Evolutionary conservation across 208 protist species (phyloP).

Genomic region (Leishmania arabica): DNA sequence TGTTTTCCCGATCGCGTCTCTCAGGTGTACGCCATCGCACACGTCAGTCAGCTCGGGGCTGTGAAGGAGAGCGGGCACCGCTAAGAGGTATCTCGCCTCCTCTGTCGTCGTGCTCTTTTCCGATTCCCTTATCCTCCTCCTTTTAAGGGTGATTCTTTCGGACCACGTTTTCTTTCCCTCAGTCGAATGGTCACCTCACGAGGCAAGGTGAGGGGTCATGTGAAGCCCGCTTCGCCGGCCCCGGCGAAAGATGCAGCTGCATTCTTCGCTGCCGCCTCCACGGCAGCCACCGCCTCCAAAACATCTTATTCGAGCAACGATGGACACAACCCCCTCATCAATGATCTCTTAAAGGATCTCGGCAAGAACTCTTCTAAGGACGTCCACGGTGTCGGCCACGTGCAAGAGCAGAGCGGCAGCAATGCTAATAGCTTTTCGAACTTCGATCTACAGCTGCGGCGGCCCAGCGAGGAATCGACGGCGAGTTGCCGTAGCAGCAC

Average conservation of each 20-base stretch:
- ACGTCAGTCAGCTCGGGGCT: background rate
- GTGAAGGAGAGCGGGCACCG: background rate
- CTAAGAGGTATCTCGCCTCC: background rate
- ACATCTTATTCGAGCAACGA: background rate
- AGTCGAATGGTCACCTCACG: constrained; percentile 13
- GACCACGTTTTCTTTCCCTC: background rate
- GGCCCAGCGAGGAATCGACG: constrained; percentile 8
- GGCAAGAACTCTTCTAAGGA: constrained; percentile 3
- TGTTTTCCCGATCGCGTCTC: too few species aligned
- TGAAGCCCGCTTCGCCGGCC: background rate
- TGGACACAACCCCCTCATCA: constrained; percentile 42
- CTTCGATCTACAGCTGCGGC: background rate
- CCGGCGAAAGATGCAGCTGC: background rate
- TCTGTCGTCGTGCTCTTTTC: background rate
- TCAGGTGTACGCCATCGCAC: background rate
- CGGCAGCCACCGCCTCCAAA: background rate
- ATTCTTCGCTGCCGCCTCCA: background rate
- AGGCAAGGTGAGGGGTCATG: background rate
- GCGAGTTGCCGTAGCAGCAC: constrained; percentile 1
- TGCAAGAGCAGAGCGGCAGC: constrained; percentile 19
- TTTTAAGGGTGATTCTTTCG: background rate
- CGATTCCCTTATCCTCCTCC: background rate
- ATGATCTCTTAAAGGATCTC: constrained; percentile 41
- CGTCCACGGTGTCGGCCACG: background rate
- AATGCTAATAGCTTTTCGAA: constrained; percentile 14